Evolutionary conservation across 495 filamentous ascomycete species (phyloP).

Genomic region (Penicillium verhagenii): DNA sequence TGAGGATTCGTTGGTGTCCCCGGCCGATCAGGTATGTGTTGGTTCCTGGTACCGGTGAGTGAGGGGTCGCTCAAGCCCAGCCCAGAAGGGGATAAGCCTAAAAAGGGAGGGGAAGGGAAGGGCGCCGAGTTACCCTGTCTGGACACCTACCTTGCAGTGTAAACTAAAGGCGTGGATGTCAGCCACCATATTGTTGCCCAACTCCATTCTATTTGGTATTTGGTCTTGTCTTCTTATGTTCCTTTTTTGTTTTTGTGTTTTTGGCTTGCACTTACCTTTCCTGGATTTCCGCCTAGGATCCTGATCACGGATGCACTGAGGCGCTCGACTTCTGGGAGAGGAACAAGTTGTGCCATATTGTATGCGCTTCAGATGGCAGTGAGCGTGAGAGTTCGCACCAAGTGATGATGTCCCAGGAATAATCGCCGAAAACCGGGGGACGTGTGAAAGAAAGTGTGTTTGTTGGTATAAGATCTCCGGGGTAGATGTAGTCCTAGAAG

Average conservation of each 20-base stretch:
- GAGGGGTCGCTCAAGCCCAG: neutral
- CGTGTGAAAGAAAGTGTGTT: neutral
- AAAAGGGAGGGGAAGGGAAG: neutral
- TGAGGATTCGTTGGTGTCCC: conserved; percentile 63
- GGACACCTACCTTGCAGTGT: conserved; percentile 49
- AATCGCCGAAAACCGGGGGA: conserved; percentile 3
- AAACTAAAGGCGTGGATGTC: conserved; percentile 31
- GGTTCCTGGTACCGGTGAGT: conserved; percentile 49
- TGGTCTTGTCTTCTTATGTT: no score
- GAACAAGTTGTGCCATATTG: conserved; percentile 46
- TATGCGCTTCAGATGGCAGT: neutral
- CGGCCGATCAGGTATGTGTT: conserved; percentile 86
- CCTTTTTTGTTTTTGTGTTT: no score
- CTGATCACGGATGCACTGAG: conserved; percentile 67
- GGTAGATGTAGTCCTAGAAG: neutral
- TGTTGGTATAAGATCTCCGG: neutral
- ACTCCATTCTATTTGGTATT: neutral
- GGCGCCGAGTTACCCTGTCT: neutral
- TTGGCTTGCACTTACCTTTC: conserved; percentile 58
- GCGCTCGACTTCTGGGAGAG: conserved; percentile 63
- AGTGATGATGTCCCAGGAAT: neutral
- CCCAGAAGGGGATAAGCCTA: neutral
- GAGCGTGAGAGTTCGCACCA: neutral
- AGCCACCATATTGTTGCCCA: conserved; percentile 5
- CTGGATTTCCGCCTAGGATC: conserved; percentile 78